Evolutionary conservation across 176 grass and related monocot species (phyloP).

Genomic region (Zea mays): Zm-B73-REFERENCE-NAM-5.0 NC_050104.1:157758501-157759000

Average conservation of each 20-base stretch:
- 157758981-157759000: background rate
- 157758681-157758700: conserved; percentile 73
- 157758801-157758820: background rate
- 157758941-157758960: background rate
- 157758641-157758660: conserved; percentile 99
- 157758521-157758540: conserved; percentile 83
- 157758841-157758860: background rate
- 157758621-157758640: conserved; percentile 91
- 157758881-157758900: background rate
- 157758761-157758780: conserved; percentile 16
- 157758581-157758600: conserved; percentile 70
- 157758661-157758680: conserved; percentile 97
- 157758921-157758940: background rate
- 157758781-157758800: background rate
- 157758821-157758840: conserved; percentile 3
- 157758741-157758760: background rate
- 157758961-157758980: background rate
- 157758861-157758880: background rate
- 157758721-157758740: conserved; percentile 49
- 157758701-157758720: conserved; percentile 86
- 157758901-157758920: conserved; percentile 1
- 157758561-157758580: conserved; percentile 70
- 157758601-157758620: conserved; percentile 56
- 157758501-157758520: conserved; percentile 61
- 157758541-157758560: conserved; percentile 90